Conservation (phyloP, 176 grass and related monocot genomes). For the Zea luxurians region DNA sequence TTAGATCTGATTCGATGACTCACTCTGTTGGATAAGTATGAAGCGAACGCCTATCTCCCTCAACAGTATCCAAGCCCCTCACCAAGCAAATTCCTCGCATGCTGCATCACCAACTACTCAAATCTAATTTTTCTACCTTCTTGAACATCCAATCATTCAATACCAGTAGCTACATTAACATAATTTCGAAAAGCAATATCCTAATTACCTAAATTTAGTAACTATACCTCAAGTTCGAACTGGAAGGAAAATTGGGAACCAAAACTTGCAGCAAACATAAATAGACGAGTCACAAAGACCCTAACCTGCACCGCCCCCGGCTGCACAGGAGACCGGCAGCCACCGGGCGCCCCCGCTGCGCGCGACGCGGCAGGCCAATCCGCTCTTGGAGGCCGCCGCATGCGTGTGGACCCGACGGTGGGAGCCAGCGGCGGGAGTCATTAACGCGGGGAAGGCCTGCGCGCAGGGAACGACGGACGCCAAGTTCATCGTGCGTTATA, state of each 20-base stretch:
- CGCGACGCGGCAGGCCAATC: not conserved
- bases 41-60: not conserved
- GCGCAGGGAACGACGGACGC: not conserved
- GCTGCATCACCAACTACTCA: not conserved
- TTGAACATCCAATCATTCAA: not conserved
- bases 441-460: not conserved
- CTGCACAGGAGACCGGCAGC: not conserved
- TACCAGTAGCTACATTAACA: not conserved
- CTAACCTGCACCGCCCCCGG: slow-evolving; percentile 6
- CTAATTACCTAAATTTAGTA: not conserved
- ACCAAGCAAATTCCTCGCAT: not conserved
- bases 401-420: not conserved
- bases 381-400: not conserved
- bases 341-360: not conserved
- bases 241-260: not conserved
- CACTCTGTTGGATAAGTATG: not conserved
- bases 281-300: not conserved
- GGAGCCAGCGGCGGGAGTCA: not conserved
- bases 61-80: not conserved
- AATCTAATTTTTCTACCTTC: not conserved
- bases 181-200: not conserved
- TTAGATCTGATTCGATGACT: not conserved
- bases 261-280: not conserved
- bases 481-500: not conserved
- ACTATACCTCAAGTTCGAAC: not conserved